phyloP scores from a whole-genome alignment of 768 basidiomycete genomes.

The Xerocomus spinulosus region DNA sequence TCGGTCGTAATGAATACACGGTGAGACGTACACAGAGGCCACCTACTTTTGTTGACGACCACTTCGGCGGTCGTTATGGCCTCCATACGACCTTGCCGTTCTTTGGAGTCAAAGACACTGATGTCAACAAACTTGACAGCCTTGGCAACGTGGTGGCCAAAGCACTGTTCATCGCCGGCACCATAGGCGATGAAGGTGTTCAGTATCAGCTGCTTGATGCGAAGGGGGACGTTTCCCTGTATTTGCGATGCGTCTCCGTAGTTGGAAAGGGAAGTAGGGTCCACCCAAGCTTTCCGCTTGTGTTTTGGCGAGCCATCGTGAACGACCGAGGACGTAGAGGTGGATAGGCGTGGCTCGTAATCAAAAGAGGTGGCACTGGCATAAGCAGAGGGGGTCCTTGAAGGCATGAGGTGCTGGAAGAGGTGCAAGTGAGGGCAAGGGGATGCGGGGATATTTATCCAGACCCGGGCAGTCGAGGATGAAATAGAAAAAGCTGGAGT shows the following conservation, averaged over 20 bases:
- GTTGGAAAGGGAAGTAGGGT: conserved; percentile 58
- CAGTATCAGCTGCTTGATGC: conserved; percentile 60
- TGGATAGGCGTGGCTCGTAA: conserved; percentile 23
- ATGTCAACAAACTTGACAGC: conserved; percentile 59
- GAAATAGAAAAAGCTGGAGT: conserved; percentile 16
- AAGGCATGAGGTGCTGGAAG: conserved; percentile 20
- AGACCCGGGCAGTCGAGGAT: conserved; percentile 5
- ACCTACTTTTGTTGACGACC: conserved; percentile 55
- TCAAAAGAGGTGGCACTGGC: conserved; percentile 25
- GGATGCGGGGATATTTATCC: conserved; percentile 28
- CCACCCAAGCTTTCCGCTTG: conserved; percentile 51
- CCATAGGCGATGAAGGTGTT: conserved; percentile 69
- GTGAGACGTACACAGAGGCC: background rate
- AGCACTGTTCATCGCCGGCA: conserved; percentile 58
- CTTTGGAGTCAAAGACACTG: conserved; percentile 42
- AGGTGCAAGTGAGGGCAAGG: background rate
- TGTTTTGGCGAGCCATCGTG: conserved; percentile 18
- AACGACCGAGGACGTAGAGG: conserved; percentile 24
- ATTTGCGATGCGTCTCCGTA: conserved; percentile 53
- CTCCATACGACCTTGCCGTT: conserved; percentile 50
- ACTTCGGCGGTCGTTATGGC: conserved; percentile 62
- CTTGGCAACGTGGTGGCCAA: conserved; percentile 59
- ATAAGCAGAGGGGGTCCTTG: conserved; percentile 25
- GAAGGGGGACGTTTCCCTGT: conserved; percentile 57
- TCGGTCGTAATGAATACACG: conserved; percentile 2